Conservation (phyloP, 441 rosid genomes). For the Cnidoscolus chayamansa region DNA sequence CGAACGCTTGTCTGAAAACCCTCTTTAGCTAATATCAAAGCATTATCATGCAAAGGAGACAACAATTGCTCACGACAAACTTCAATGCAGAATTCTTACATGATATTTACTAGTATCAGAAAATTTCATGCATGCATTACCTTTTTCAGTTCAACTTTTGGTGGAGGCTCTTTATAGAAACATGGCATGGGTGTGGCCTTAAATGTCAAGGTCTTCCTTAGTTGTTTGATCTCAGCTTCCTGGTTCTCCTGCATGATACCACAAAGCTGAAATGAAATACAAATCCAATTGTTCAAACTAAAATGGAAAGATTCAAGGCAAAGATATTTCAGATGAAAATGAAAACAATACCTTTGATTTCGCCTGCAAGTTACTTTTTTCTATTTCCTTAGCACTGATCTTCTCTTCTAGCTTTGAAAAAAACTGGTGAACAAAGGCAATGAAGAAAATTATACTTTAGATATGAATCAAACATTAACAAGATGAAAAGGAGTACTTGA, state of each 20-base stretch:
- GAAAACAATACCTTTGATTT: slow-evolving; percentile 65
- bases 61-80: not conserved
- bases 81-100: not conserved
- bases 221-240: slow-evolving; percentile 86
- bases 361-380: slow-evolving; percentile 68
- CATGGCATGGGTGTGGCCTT: slow-evolving; percentile 97
- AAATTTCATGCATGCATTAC: slow-evolving; percentile 26
- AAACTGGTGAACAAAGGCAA: slow-evolving; percentile 46
- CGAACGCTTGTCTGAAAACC: not conserved
- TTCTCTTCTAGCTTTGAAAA: slow-evolving; percentile 88
- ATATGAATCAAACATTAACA: not conserved
- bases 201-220: slow-evolving; percentile 86
- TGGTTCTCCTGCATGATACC: slow-evolving; percentile 66
- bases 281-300: slow-evolving; percentile 1
- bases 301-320: not conserved
- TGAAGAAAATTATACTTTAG: not conserved
- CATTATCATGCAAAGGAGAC: not conserved
- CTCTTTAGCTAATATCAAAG: not conserved
- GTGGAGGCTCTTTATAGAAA: slow-evolving; percentile 94
- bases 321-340: slow-evolving; percentile 4
- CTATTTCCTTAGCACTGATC: slow-evolving; percentile 82
- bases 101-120: not conserved
- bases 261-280: not conserved
- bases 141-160: slow-evolving; percentile 88
- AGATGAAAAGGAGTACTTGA: not conserved